Conservation (phyloP, 2,329 filamentous ascomycete genomes). For the Fusarium brachygibbosum region DNA sequence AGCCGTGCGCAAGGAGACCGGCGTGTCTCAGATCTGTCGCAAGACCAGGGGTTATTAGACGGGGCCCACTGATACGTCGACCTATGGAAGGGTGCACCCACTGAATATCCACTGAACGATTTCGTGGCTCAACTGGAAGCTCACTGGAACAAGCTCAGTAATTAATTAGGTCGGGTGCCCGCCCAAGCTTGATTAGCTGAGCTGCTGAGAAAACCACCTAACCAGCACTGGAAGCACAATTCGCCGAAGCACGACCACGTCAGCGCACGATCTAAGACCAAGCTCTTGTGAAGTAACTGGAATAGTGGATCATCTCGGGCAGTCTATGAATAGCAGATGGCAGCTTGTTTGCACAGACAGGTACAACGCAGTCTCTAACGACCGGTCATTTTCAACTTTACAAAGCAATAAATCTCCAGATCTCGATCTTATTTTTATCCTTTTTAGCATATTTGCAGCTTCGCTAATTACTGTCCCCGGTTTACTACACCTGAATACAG, state of each 20-base stretch:
- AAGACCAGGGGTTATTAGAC: slow-evolving; percentile 47
- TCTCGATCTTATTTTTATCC: slow-evolving; percentile 31
- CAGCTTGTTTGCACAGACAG: slow-evolving; percentile 19
- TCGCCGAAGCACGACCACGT: slow-evolving; percentile 45
- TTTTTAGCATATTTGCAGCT: slow-evolving; percentile 7
- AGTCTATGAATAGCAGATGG: slow-evolving; percentile 35
- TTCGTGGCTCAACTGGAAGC: slow-evolving; percentile 35
- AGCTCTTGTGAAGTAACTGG: background rate
- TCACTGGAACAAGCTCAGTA: slow-evolving; percentile 34
- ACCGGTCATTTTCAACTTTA: slow-evolving; percentile 18
- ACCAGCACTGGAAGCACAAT: slow-evolving; percentile 11
- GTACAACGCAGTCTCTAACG: slow-evolving; percentile 14
- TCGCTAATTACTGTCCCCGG: slow-evolving; percentile 3
- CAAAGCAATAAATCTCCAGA: slow-evolving; percentile 10
- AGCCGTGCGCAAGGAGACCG: slow-evolving; percentile 37
- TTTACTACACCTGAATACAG: slow-evolving; percentile 17
- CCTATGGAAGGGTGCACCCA: slow-evolving; percentile 8
- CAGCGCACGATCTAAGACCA: slow-evolving; percentile 33
- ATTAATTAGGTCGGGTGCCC: background rate
- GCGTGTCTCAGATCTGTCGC: slow-evolving; percentile 62
- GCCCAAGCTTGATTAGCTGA: slow-evolving; percentile 1
- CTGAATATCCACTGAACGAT: slow-evolving; percentile 17
- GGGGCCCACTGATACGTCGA: slow-evolving; percentile 22
- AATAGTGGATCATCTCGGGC: slow-evolving; percentile 26
- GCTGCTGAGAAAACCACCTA: slow-evolving; percentile 11